Conservation (phyloP, 164 flowering plant genomes). For the Umbilicus rupestris region DNA sequence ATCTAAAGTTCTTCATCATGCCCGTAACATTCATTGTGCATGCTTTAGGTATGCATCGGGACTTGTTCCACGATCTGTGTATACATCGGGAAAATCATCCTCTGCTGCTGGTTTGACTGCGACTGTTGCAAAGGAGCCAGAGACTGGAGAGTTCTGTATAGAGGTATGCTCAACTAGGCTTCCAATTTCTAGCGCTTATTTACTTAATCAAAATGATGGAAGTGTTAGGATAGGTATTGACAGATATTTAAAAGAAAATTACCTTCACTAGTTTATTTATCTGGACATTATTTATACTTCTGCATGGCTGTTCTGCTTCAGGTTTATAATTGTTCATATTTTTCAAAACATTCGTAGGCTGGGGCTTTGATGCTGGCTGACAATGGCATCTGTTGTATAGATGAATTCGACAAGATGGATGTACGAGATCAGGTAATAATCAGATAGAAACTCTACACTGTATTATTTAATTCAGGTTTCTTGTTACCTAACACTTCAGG, state of each 20-base stretch:
- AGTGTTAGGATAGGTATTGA: background rate
- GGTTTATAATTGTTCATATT: background rate
- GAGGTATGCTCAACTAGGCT: conserved; percentile 48
- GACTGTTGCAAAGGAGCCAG: conserved; percentile 97
- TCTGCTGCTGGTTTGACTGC: conserved; percentile 99
- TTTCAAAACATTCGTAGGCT: conserved; percentile 42
- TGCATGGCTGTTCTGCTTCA: background rate
- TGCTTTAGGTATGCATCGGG: conserved; percentile 62
- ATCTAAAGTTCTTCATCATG: background rate
- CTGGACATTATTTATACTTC: background rate
- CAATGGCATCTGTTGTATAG: conserved; percentile 93
- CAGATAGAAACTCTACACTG: background rate
- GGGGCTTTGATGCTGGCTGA: conserved; percentile 99
- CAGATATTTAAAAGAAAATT: background rate
- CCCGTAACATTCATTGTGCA: background rate
- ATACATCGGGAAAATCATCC: conserved; percentile 95
- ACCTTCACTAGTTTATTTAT: background rate
- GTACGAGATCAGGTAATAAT: conserved; percentile 74
- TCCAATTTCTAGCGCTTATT: background rate
- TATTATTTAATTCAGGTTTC: background rate
- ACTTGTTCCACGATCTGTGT: conserved; percentile 88
- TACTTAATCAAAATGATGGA: background rate
- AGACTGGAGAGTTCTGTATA: conserved; percentile 98
- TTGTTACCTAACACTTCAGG: conserved; percentile 12
- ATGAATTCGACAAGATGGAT: conserved; percentile 99